phyloP scores from a whole-genome alignment of 495 filamentous ascomycete genomes.

The Aspergillus bridgeri region DNA sequence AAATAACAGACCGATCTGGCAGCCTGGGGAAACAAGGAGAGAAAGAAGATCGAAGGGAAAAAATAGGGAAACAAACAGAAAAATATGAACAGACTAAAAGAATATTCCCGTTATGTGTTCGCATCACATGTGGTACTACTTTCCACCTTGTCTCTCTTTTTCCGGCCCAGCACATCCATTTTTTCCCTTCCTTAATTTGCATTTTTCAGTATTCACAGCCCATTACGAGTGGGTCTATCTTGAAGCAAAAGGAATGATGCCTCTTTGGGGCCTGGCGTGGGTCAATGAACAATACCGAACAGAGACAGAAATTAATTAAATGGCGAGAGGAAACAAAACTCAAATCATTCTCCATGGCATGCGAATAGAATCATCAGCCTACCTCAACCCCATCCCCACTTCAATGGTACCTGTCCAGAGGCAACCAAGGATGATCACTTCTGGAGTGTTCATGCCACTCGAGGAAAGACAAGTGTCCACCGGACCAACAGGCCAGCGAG shows the following conservation, averaged over 20 bases:
- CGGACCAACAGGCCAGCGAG: not conserved
- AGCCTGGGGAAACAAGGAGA: constrained; percentile 4
- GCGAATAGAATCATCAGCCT: not conserved
- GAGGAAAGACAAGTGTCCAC: not conserved
- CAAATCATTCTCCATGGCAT: not conserved
- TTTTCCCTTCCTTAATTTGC: not conserved
- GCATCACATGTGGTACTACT: not conserved
- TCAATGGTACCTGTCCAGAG: not conserved
- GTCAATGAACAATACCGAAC: not conserved
- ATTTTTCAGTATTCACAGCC: not conserved
- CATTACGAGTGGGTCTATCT: not conserved
- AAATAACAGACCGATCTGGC: constrained; percentile 5
- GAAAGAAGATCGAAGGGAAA: not conserved
- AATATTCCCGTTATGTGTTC: not conserved
- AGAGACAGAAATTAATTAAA: not conserved
- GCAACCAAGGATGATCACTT: not conserved
- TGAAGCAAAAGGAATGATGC: not conserved
- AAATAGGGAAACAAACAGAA: not conserved
- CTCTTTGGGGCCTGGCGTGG: not conserved
- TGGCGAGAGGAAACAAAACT: not conserved
- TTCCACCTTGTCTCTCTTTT: not conserved
- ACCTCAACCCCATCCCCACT: not conserved
- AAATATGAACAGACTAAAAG: not conserved
- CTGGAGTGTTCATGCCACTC: not conserved
- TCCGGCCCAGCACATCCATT: not conserved